Conservation (phyloP, 495 filamentous ascomycete species). For the Patellaria atrata region DNA sequence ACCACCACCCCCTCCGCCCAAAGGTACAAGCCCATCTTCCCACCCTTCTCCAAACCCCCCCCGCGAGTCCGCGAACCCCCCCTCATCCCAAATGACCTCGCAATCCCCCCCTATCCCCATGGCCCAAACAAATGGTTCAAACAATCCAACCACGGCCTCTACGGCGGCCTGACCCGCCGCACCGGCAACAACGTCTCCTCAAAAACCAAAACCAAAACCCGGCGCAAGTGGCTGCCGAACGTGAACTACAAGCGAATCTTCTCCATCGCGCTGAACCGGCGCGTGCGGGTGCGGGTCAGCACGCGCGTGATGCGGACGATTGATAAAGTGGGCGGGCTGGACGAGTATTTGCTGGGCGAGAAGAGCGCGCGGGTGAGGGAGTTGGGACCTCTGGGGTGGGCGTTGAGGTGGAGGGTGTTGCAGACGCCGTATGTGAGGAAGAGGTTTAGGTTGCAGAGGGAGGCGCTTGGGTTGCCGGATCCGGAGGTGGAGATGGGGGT, state of each 20-base stretch:
- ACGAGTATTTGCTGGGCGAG: slow-evolving; percentile 73
- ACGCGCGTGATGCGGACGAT: slow-evolving; percentile 70
- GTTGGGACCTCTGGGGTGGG: slow-evolving; percentile 77
- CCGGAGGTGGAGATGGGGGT: neutral
- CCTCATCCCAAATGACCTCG: slow-evolving; percentile 7
- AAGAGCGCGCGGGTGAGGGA: slow-evolving; percentile 63
- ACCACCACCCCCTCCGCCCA: slow-evolving; percentile 7
- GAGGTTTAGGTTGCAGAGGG: slow-evolving; percentile 43
- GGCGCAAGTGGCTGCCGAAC: slow-evolving; percentile 78
- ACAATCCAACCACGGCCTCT: slow-evolving; percentile 76
- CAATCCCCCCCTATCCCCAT: slow-evolving; percentile 67
- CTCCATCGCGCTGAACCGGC: slow-evolving; percentile 46
- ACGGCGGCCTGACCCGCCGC: slow-evolving; percentile 60
- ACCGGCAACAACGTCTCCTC: slow-evolving; percentile 86
- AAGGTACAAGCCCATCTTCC: slow-evolving; percentile 1
- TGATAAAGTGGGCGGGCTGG: slow-evolving; percentile 72
- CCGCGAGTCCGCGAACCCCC: slow-evolving; percentile 13
- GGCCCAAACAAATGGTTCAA: slow-evolving; percentile 65
- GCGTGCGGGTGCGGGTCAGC: slow-evolving; percentile 60
- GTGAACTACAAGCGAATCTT: slow-evolving; percentile 65
- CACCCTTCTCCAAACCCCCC: slow-evolving; percentile 4
- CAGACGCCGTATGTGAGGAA: slow-evolving; percentile 48
- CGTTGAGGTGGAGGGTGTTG: slow-evolving; percentile 72
- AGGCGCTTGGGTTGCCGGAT: slow-evolving; percentile 33
- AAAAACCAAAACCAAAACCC: slow-evolving; percentile 65